These are phyloP conservation scores for Antitrichia curtipendula DNA, from an alignment of 225 moss, liverwort and hornwort genomes.

Conservation along the genomic window DNA sequence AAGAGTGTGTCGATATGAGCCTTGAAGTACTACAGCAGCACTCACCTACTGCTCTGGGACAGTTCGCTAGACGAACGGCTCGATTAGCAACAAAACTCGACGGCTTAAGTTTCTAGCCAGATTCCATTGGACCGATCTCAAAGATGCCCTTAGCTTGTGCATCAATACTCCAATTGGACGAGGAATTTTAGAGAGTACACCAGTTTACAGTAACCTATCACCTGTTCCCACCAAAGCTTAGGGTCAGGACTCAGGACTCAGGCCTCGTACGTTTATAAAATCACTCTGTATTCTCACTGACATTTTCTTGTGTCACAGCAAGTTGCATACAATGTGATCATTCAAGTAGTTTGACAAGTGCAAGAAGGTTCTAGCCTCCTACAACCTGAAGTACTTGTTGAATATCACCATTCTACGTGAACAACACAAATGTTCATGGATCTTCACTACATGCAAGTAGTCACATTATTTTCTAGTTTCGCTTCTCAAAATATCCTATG, in stretches of 20 bases:
- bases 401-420: background rate
- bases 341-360: background rate
- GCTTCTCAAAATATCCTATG: background rate
- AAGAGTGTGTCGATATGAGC: conserved; percentile 13
- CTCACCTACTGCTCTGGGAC: background rate
- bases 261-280: too few relatives aligned
- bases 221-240: background rate
- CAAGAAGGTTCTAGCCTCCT: background rate
- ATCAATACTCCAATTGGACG: background rate
- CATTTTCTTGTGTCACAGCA: background rate
- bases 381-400: background rate
- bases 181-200: background rate
- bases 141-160: background rate
- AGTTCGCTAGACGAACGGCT: background rate
- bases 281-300: background rate
- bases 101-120: background rate
- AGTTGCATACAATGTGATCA: background rate
- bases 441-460: background rate
- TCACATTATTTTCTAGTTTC: background rate
- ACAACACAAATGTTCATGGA: background rate
- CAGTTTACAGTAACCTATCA: too few relatives aligned
- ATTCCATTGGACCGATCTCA: background rate
- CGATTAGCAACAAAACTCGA: background rate
- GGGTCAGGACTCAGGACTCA: background rate
- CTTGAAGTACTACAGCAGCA: background rate